These are phyloP conservation scores for Myxozyma vanderwaltii DNA, from an alignment of 805 yeast species.

Conservation along the genomic window DNA sequence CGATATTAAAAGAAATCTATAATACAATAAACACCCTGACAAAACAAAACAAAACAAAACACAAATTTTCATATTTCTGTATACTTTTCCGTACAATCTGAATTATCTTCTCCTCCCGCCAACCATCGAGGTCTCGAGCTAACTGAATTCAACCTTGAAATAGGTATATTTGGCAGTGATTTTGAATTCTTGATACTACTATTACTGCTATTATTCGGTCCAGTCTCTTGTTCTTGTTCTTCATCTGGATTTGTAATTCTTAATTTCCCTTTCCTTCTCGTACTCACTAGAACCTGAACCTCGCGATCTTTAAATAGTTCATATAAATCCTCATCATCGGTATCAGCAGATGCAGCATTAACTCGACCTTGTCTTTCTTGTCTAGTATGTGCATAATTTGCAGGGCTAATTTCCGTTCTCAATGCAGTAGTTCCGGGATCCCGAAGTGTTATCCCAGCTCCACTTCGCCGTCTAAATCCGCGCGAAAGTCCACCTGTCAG, in stretches of 20 bases:
- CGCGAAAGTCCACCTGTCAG: conserved; percentile 6
- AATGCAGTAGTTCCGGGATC: conserved; percentile 17
- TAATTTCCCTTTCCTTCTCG: conserved; percentile 61
- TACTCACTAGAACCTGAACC: conserved; percentile 71
- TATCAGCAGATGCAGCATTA: conserved; percentile 37
- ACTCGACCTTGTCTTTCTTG: background rate
- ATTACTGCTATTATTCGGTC: background rate
- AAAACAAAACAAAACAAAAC: background rate
- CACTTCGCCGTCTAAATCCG: conserved; percentile 19
- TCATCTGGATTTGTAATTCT: conserved; percentile 65
- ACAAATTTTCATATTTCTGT: background rate
- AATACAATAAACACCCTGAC: no score
- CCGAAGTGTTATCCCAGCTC: conserved; percentile 12
- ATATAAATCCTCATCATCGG: conserved; percentile 41
- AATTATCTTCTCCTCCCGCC: conserved; percentile 1
- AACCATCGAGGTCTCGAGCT: conserved; percentile 13
- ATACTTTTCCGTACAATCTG: background rate
- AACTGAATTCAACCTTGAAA: conserved; percentile 3
- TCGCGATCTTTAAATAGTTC: conserved; percentile 54
- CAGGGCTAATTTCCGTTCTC: background rate
- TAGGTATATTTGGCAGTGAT: background rate
- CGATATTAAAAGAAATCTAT: no score
- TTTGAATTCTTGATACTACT: background rate
- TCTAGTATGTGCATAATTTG: background rate
- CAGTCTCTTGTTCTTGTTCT: background rate